Conservation (phyloP, 108 stramenopile species). For the Schizochytrium sp. region DNA sequence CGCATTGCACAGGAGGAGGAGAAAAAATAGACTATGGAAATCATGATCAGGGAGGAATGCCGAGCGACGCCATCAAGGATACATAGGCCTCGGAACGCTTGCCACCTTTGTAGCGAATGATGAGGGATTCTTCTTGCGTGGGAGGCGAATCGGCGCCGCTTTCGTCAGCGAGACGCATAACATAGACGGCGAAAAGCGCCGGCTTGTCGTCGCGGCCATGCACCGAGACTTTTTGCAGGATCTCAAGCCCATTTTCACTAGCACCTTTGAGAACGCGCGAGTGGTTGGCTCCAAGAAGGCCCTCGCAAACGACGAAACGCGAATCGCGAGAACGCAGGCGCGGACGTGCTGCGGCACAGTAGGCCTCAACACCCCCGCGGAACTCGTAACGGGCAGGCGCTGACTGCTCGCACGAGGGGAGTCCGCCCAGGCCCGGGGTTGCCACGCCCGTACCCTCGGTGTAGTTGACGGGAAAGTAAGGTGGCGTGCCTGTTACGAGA, state of each 20-base stretch:
- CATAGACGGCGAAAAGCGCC: slow-evolving; percentile 12
- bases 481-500: slow-evolving; percentile 31
- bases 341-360: slow-evolving; percentile 12
- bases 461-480: slow-evolving; percentile 20
- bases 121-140: neutral
- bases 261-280: neutral
- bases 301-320: slow-evolving; percentile 14
- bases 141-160: neutral
- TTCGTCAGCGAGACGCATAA: neutral
- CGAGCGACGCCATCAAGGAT: neutral
- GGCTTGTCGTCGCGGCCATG: neutral
- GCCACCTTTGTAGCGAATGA: neutral
- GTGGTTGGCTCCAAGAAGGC: neutral
- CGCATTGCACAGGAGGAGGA: too few species aligned
- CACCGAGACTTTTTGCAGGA: neutral
- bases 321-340: neutral
- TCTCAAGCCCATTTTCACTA: neutral
- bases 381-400: slow-evolving; percentile 16
- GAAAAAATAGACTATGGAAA: neutral
- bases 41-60: neutral
- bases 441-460: neutral
- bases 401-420: neutral
- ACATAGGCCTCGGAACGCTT: neutral
- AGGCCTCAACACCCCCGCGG: slow-evolving; percentile 23
- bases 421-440: neutral